phyloP scores from a whole-genome alignment of 2,329 filamentous ascomycete species.

The Nigrospora oryzae region DNA sequence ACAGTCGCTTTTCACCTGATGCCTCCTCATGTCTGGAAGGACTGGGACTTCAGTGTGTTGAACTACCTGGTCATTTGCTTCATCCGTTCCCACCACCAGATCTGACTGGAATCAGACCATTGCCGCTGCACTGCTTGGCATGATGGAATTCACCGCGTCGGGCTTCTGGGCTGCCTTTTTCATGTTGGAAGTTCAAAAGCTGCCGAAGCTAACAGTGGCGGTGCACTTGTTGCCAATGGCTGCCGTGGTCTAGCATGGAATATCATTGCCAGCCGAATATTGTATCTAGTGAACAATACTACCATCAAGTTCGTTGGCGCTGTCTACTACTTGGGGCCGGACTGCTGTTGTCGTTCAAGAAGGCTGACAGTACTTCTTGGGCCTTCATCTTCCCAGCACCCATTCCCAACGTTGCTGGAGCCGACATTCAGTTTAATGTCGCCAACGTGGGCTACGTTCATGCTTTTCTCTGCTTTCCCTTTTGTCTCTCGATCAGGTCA shows the following conservation, averaged over 20 bases:
- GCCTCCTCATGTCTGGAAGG: constrained; percentile 47
- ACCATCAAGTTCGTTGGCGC: constrained; percentile 43
- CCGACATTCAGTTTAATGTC: constrained; percentile 64
- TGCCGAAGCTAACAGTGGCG: constrained; percentile 49
- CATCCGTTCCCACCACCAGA: too few relatives aligned
- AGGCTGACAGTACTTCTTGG: constrained; percentile 30
- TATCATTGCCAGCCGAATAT: constrained; percentile 49
- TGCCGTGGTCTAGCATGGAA: constrained; percentile 55
- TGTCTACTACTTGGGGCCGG: constrained; percentile 28
- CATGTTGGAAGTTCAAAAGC: constrained; percentile 48
- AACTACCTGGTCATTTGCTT: constrained; percentile 8
- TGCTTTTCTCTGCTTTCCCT: too few relatives aligned
- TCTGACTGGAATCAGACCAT: not conserved
- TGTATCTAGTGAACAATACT: constrained; percentile 58
- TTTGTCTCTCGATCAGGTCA: not conserved
- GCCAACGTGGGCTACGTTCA: constrained; percentile 42
- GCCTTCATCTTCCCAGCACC: constrained; percentile 6
- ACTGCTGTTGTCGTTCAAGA: constrained; percentile 49
- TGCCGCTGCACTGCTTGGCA: constrained; percentile 34
- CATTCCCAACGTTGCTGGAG: constrained; percentile 50
- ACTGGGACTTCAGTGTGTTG: constrained; percentile 56
- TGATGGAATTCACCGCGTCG: constrained; percentile 52
- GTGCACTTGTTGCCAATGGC: constrained; percentile 59
- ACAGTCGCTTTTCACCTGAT: constrained; percentile 40
- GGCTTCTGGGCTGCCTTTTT: constrained; percentile 58